Evolutionary conservation across 257 asterid species (phyloP), one percentile per base, ranked within the genome.

Genomic region (Cruciata laevipes): DNA sequence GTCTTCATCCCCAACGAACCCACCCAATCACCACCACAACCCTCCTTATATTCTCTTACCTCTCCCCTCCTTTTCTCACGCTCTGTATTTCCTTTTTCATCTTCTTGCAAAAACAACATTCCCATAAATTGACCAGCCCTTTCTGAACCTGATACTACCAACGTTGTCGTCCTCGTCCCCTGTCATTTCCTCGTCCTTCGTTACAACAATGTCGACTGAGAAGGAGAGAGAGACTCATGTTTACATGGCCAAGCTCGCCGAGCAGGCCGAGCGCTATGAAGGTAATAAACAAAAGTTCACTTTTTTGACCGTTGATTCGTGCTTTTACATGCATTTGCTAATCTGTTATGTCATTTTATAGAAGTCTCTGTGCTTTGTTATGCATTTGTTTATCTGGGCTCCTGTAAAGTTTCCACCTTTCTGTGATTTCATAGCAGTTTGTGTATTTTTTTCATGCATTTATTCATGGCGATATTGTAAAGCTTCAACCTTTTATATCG

Each of bases 201-300:
- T 4, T n/a, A 30, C 72, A 24, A 40, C 61, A 73, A 87, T 89
- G 95, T 79, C 89, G 75, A 81, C 78, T 56, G 95, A 84, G 60
- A 85, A 83, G 76, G 95, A 86, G 76, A 81, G 95, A 72, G 95
- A 87, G 67, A 82, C 81, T 69, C 94, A 85, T 62, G 97, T 86
- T 56, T 90, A 87, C 89, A 74, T 71, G 85, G 97, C 97, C 44
- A 90, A 87, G 87, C 89, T 90, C 5, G 76, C 97, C 0, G 97
- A 90, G 74, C 97, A 87, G 76, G 97, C 97, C 57, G 95, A 90
- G 77, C 95, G 95, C 42, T 90, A 90, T 21, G 97, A 90, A 32
- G 97, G 97, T 90, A 70, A 60, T 38, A 38, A 70, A 60, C 32
- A 38, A 32, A 66, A 61, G 20, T 30, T 59, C 18, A 18, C 64